Evolutionary conservation across 148 eudicot species (phyloP).

Genomic region (Beta vulgaris): DNA sequence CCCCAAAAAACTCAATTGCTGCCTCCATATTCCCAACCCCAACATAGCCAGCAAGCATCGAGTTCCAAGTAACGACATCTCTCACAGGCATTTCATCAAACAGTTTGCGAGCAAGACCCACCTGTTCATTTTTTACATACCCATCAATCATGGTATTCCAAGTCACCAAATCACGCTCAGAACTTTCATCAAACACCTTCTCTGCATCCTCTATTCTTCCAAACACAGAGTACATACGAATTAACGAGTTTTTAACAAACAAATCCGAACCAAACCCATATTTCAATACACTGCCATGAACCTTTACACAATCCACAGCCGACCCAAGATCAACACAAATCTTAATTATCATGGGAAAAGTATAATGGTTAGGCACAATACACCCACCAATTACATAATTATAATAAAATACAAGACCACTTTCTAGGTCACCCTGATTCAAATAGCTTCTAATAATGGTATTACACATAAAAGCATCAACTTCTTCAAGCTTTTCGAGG

Average conservation of each 20-base stretch:
- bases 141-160: conserved; percentile 49
- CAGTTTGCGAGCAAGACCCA: conserved; percentile 37
- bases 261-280: conserved; percentile 50
- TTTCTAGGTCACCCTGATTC: conserved; percentile 32
- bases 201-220: conserved; percentile 2
- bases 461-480: conserved; percentile 62
- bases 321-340: conserved; percentile 26
- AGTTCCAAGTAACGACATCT: conserved; percentile 70
- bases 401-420: conserved; percentile 43
- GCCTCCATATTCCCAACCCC: conserved; percentile 25
- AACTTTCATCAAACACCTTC: conserved; percentile 18
- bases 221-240: conserved; percentile 18
- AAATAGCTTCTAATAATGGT: conserved; percentile 45
- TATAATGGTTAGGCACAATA: conserved; percentile 29
- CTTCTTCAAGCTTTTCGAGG: conserved; percentile 34
- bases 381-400: conserved; percentile 31
- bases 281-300: conserved; percentile 22
- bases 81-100: conserved; percentile 58
- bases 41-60: conserved; percentile 46
- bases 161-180: conserved; percentile 9
- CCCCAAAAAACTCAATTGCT: conserved; percentile 22
- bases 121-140: conserved; percentile 36
- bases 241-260: conserved; percentile 37
- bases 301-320: conserved; percentile 28
- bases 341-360: conserved; percentile 29